These are phyloP conservation scores for Eucalyptus lansdowneana DNA, from an alignment of 345 rosid genomes.

Conservation along the genomic window DNA sequence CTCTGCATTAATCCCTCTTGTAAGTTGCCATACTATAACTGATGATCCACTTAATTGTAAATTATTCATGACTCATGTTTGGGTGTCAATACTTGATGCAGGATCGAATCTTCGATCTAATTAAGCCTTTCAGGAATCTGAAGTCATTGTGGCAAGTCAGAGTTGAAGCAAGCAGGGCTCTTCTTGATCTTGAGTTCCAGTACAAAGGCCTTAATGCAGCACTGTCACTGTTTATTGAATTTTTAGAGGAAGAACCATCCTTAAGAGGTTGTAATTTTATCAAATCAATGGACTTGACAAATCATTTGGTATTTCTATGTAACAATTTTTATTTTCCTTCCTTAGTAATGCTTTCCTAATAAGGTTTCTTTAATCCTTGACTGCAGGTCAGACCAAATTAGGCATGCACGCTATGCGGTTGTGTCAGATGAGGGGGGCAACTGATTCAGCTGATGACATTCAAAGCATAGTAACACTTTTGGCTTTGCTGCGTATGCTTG, in stretches of 20 bases:
- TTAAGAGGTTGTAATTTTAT: conserved; percentile 53
- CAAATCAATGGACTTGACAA: not conserved
- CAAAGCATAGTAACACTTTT: conserved; percentile 27
- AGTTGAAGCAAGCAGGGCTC: conserved; percentile 86
- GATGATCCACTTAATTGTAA: not conserved
- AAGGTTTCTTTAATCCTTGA: not conserved
- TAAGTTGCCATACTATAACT: conserved; percentile 16
- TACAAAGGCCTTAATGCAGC: conserved; percentile 74
- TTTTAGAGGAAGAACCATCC: conserved; percentile 67
- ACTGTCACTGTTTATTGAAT: conserved; percentile 51
- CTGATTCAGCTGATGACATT: conserved; percentile 28
- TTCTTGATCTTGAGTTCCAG: conserved; percentile 83
- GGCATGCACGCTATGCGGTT: conserved; percentile 64
- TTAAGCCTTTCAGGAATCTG: conserved; percentile 58
- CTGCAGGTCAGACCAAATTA: conserved; percentile 87
- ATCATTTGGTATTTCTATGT: not conserved
- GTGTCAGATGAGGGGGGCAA: conserved; percentile 55
- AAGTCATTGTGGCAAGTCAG: conserved; percentile 63
- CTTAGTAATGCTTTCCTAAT: not conserved
- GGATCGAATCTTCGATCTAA: conserved; percentile 70
- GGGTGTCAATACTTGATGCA: conserved; percentile 11
- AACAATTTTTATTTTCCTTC: not conserved
- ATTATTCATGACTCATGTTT: not conserved
- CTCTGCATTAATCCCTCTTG: conserved; percentile 64
- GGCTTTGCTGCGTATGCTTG: conserved; percentile 62